Conservation (phyloP, 2,329 filamentous ascomycete species). For the Colletotrichum truncatum region DNA sequence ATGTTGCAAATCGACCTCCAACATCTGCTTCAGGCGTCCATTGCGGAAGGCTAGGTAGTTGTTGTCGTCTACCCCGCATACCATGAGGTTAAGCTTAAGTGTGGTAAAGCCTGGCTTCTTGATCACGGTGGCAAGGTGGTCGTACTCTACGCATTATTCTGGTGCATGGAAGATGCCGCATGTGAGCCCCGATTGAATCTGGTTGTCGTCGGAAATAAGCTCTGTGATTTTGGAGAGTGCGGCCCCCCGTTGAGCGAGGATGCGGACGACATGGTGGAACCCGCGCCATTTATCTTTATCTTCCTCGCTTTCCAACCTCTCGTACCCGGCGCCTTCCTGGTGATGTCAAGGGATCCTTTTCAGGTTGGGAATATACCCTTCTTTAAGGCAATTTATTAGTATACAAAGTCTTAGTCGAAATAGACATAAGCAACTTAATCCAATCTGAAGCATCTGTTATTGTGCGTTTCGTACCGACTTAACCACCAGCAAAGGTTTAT, state of each 20-base stretch:
- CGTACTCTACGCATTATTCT: conserved; percentile 35
- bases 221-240: conserved; percentile 38
- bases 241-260: conserved; percentile 32
- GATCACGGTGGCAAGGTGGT: conserved; percentile 35
- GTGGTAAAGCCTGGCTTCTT: conserved; percentile 36
- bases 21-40: conserved; percentile 30
- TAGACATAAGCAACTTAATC: no score
- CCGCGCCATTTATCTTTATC: conserved; percentile 40
- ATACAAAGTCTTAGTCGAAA: no score
- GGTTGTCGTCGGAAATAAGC: conserved; percentile 42
- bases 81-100: conserved; percentile 37
- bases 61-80: conserved; percentile 13
- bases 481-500: no score
- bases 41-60: conserved; percentile 28
- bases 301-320: conserved; percentile 18
- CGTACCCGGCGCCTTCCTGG: conserved; percentile 28
- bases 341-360: conserved; percentile 46
- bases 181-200: conserved; percentile 41
- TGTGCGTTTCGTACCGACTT: no score
- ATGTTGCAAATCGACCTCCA: conserved; percentile 33
- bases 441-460: no score
- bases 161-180: conserved; percentile 38
- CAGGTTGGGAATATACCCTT: conserved; percentile 47
- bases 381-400: no score
- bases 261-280: conserved; percentile 39